Base-by-base conservation (phyloP, 345 rosid species). In the Populus euphratica region DNA sequence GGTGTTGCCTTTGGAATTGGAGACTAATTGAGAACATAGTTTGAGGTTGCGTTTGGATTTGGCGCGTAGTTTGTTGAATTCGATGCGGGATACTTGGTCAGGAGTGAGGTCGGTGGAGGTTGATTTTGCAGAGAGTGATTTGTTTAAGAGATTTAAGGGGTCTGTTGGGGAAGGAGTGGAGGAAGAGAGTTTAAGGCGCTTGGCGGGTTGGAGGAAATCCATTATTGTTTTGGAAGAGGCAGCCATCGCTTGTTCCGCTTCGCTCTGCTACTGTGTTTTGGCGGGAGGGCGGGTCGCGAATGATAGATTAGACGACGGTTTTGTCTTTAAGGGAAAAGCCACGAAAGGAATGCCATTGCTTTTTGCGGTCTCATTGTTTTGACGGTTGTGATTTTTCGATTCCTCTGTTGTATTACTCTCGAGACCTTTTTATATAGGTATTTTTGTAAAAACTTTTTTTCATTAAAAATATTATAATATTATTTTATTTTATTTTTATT, bases 131-230 rank as follows among this genome's bases (percentile, higher is more conserved):
- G 73, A 29, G 39, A 68, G 49, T 47, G 85, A 39, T 70, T 68
- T 74, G 84, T 70, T 5, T 27, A 25, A 8, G 85, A 29, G 29
- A 11, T 3, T 78, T 12, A 62, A 50, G 44, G 83, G 75, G 21
- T 77, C 65, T 9, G 90, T 35, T 10, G n/a, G 25, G 20, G 89
- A 35, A 23, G 76, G 8, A 25, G 81, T 56, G 68, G 85, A 36
- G 18, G 85, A 23, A 35, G 86, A 84, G 72, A 79, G 68, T 76
- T 90, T 91, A 72, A 78, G 85, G 76, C 97, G 97, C 88, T 94
- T 92, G 8, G 92, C 81, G 1, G 98, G 93, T 78, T 83, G 90
- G 59, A 91, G 91, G 84, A 87, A 70, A 31, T 94, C 94, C 82
- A 73, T 86, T 76, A 93, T 84, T 79, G 91, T 84, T 82, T 83